Percentiles rank a stretch among this genome's conserved stretches.
phyloP scores from a whole-genome alignment of 768 basidiomycete genomes.

The Leccinum broughii region DNA sequence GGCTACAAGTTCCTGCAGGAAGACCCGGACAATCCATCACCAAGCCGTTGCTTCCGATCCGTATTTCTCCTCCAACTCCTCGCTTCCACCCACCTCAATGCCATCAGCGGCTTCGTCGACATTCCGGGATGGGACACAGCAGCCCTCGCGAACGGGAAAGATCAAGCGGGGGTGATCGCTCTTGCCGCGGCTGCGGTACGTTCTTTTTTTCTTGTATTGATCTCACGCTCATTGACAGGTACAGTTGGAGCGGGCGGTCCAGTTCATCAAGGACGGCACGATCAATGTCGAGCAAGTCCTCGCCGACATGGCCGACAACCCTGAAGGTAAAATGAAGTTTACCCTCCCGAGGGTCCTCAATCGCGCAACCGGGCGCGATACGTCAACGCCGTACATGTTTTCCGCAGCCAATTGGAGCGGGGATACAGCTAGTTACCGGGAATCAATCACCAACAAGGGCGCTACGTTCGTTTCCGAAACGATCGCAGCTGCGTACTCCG shows the following conservation, averaged over 20 bases:
- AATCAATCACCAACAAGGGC: too few relatives aligned
- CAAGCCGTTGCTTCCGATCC: background rate
- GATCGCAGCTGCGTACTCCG: too few relatives aligned
- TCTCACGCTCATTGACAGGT: background rate
- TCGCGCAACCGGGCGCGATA: too few relatives aligned
- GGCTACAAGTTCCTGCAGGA: background rate
- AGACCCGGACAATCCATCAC: background rate
- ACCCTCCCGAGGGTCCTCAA: background rate
- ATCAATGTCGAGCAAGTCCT: background rate
- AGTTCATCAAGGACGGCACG: background rate
- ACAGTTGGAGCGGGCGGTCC: background rate
- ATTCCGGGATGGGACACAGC: background rate
- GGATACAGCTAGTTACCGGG: too few relatives aligned
- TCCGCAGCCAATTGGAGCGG: too few relatives aligned
- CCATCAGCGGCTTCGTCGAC: background rate
- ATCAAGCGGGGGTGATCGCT: background rate
- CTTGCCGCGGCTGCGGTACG: background rate
- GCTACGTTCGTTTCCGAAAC: too few relatives aligned
- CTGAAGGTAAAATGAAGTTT: background rate
- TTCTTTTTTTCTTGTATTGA: background rate
- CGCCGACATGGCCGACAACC: background rate
- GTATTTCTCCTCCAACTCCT: background rate
- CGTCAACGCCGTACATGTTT: too few relatives aligned
- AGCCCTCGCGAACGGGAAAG: background rate
- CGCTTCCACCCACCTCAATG: background rate